Evolutionary conservation across 83 land plant species (phyloP).

Genomic region (Larix sibirica): DNA sequence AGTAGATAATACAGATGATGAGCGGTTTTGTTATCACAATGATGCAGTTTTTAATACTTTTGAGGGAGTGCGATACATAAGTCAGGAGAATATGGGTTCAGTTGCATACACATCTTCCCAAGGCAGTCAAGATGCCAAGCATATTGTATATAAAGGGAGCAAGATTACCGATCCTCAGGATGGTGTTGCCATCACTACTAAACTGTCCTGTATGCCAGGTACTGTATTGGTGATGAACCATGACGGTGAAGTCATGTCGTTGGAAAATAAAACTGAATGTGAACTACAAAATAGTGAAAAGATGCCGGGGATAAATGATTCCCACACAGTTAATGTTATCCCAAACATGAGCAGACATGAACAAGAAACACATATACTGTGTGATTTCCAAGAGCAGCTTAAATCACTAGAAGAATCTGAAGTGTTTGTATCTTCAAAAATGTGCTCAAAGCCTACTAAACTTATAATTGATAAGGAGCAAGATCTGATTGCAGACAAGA

Average conservation of each 20-base stretch:
- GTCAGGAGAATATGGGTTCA: conserved; percentile 9
- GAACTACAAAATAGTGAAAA: conserved; percentile 1
- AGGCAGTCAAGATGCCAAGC: conserved; percentile 1
- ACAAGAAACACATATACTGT: background rate
- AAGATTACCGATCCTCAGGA: background rate
- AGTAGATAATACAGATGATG: background rate
- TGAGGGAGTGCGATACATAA: conserved; percentile 12
- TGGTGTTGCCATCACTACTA: background rate
- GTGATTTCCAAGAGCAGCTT: background rate
- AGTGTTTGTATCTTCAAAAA: background rate
- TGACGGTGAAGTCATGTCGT: background rate
- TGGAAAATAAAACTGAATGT: conserved; percentile 2
- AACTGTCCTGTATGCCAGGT: background rate
- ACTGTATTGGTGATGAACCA: background rate
- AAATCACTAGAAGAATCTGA: background rate
- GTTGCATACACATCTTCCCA: conserved; percentile 9
- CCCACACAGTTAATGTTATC: background rate
- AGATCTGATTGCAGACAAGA: background rate
- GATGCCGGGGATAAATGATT: background rate
- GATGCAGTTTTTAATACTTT: background rate
- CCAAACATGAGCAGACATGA: background rate
- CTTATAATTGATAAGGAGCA: background rate
- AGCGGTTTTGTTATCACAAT: background rate
- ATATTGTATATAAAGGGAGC: background rate
- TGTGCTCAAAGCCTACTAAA: background rate